phyloP scores from a whole-genome alignment of 2,329 filamentous ascomycete genomes.

The Zopfia rhizophila region DNA sequence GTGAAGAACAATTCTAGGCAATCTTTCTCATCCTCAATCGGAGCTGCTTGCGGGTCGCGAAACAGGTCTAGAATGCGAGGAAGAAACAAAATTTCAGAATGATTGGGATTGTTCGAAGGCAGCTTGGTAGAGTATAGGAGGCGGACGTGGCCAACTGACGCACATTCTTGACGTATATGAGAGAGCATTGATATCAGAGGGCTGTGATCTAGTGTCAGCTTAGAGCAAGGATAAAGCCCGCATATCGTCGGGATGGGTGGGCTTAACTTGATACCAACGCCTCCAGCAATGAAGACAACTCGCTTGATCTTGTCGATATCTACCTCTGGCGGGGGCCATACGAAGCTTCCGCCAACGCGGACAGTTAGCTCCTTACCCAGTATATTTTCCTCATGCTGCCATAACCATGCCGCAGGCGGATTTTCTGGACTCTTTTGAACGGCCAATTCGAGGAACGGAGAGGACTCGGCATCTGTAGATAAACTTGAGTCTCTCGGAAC shows the following conservation, averaged over 20 bases:
- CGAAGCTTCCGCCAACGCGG: conserved; percentile 82
- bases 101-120: conserved; percentile 40
- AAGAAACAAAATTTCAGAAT: conserved; percentile 48
- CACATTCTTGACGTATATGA: conserved; percentile 62
- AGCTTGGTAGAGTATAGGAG: conserved; percentile 72
- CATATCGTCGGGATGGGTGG: too few relatives aligned
- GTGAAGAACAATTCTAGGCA: conserved; percentile 51
- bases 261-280: conserved; percentile 80
- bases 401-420: conserved; percentile 80
- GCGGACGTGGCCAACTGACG: conserved; percentile 58
- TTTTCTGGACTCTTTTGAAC: conserved; percentile 78
- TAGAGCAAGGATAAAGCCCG: neutral
- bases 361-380: conserved; percentile 69
- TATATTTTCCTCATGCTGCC: conserved; percentile 66
- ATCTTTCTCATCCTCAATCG: conserved; percentile 24
- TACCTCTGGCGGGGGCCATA: conserved; percentile 73
- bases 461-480: conserved; percentile 27
- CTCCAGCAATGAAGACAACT: conserved; percentile 80
- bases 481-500: too few relatives aligned
- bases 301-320: conserved; percentile 61
- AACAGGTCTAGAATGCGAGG: conserved; percentile 46
- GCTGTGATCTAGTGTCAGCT: conserved; percentile 49
- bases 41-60: conserved; percentile 36
- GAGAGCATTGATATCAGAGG: conserved; percentile 80
- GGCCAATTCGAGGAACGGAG: conserved; percentile 77